A percentile compares a stretch with the other conserved stretches of the same genome.
phyloP scores from a whole-genome alignment of 176 grass and related monocot species.

The Aegilops speltoides region DNA sequence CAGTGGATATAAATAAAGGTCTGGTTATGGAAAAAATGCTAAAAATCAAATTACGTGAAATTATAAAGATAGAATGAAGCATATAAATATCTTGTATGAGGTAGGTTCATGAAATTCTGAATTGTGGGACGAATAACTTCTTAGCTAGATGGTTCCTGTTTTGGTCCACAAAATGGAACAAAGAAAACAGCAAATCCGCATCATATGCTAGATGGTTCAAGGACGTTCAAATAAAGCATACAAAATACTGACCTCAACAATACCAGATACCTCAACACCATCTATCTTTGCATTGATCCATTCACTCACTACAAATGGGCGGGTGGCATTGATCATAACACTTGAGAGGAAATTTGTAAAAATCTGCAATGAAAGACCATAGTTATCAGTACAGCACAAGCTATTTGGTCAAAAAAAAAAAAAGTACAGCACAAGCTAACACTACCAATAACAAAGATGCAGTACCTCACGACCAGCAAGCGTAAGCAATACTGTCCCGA shows the following conservation, averaged over 20 bases:
- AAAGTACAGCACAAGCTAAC: not conserved
- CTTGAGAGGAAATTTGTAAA: constrained; percentile 97
- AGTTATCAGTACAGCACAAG: constrained; percentile 5
- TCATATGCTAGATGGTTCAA: not conserved
- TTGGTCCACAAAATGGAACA: constrained; percentile 12
- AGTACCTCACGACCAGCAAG: constrained; percentile 98
- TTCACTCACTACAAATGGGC: constrained; percentile 91
- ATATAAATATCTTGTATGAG: not conserved
- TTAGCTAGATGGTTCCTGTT: constrained; percentile 13
- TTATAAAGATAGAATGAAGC: not conserved
- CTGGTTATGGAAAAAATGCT: constrained; percentile 43
- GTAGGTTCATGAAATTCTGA: not conserved
- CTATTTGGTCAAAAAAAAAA: too few relatives aligned
- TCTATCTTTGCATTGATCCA: constrained; percentile 95
- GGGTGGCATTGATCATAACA: constrained; percentile 98
- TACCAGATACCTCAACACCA: constrained; percentile 92
- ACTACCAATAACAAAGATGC: not conserved
- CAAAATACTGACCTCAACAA: constrained; percentile 80
- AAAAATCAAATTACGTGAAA: constrained; percentile 36
- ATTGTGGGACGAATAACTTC: constrained; percentile 3
- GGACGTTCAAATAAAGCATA: constrained; percentile 4
- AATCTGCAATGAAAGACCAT: constrained; percentile 53
- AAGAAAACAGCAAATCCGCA: constrained; percentile 15
- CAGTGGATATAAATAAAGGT: not conserved
- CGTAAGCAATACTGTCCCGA: constrained; percentile 93